Evolutionary conservation across 148 eudicot genomes (phyloP).

Genomic region (Chenopodium formosanum): DNA sequence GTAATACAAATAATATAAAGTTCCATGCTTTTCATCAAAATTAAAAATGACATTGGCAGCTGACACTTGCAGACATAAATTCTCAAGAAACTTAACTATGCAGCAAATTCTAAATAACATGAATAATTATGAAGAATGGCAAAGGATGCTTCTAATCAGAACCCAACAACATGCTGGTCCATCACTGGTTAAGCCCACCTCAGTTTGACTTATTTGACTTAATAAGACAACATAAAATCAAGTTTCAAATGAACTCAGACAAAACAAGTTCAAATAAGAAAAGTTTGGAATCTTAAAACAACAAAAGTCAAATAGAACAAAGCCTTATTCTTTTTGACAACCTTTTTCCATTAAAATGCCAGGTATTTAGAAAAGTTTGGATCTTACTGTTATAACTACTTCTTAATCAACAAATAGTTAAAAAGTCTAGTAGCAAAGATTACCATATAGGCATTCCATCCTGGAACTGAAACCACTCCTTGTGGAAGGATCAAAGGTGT

Average conservation of each 20-base stretch:
- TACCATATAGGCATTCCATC: constrained; percentile 91
- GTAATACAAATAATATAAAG: background rate
- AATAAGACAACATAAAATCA: no score
- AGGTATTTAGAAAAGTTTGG: background rate
- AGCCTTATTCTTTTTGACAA: background rate
- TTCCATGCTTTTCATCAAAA: background rate
- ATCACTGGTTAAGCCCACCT: background rate
- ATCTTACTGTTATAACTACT: background rate
- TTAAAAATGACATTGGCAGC: background rate
- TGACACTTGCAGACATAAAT: background rate
- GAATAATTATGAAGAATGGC: background rate
- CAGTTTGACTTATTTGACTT: no score
- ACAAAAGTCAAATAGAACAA: no score
- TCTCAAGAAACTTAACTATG: background rate
- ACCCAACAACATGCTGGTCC: background rate
- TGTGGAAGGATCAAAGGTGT: constrained; percentile 75
- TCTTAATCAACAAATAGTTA: background rate
- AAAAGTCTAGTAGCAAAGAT: constrained; percentile 31
- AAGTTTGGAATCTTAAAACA: no score
- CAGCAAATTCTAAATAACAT: background rate
- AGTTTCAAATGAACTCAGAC: no score
- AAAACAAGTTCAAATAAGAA: no score
- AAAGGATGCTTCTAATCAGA: background rate
- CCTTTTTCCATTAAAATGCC: background rate
- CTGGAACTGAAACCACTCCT: constrained; percentile 80